Evolutionary conservation across 768 basidiomycete species (phyloP), one percentile per base, ranked within the genome.

Genomic region (Lactarius sanguifluus): DNA sequence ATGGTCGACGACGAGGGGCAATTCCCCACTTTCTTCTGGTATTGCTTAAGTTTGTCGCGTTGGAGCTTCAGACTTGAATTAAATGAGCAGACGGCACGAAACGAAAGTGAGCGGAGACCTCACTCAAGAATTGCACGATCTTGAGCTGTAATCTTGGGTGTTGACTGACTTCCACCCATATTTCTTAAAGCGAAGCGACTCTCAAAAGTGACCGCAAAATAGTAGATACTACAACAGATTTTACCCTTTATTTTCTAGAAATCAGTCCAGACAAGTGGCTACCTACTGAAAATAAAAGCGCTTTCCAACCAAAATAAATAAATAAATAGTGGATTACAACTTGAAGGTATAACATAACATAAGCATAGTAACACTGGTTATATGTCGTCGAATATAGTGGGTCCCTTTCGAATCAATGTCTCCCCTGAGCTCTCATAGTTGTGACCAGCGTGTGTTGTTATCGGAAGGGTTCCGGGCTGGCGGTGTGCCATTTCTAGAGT

Each of bases 81-180:
- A 60, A 62, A 32, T 75, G 61, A 70, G 66, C 62, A 47, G 13
- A 43, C 71, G 43, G 61, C 60, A 71, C 57, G 12, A 65, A 60
- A 45, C 56, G 16, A 58, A 64, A 62, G 28, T 23, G 32, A 83
- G 36, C 38, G 30, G 25, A 50, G 30, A 28, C 40, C 92, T 75
- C 69, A 98, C 96, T 98, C 96, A 67, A 99, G 84, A 68, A 99
- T 91, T 54, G 97, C 96, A 70, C 90, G 86, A 77, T 99, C 97
- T 74, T 96, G 96, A 34, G 86, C 80, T 23, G 97, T 98, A 69
- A 99, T 86, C 81, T 92, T 97, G 57, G 93, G 94, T 40, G 82
- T 77, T 43, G 91, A 92, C 76, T 91, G 88, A 70, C 80, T 84
- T 72, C 76, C 82, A 65, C 90, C 90, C 90, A 92, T 92, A 61